These are phyloP conservation scores for Ogataea trehalophila DNA, from an alignment of 805 yeast species.

Conservation along the genomic window DNA sequence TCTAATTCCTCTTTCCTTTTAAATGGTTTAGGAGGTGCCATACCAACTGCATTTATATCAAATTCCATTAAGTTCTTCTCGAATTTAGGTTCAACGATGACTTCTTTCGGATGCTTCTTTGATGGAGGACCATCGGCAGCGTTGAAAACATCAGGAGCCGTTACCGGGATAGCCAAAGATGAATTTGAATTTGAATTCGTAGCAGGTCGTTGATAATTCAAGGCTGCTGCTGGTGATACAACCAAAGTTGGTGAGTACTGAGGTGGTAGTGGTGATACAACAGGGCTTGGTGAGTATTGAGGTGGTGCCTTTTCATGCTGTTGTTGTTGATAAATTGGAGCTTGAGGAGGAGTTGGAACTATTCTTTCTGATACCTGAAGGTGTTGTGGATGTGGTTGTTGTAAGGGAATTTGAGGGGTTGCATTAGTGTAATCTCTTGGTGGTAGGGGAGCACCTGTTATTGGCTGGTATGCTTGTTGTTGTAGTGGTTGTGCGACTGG, in stretches of 20 bases:
- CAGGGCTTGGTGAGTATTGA: not conserved
- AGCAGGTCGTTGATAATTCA: not conserved
- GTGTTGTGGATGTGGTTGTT: not conserved
- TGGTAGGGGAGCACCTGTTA: not conserved
- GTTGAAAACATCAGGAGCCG: not conserved
- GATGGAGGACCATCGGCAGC: constrained; percentile 1
- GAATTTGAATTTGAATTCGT: constrained; percentile 1
- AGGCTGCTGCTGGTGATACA: not conserved
- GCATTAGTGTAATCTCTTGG: not conserved
- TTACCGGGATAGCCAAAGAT: constrained; percentile 9
- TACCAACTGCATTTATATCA: constrained; percentile 36
- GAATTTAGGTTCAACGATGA: constrained; percentile 25
- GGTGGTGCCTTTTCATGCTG: not conserved
- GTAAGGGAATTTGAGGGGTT: not conserved
- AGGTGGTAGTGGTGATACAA: not conserved
- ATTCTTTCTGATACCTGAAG: not conserved
- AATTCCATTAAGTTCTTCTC: constrained; percentile 29
- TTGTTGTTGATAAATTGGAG: not conserved
- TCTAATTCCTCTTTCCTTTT: constrained; percentile 21
- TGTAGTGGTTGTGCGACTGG: not conserved
- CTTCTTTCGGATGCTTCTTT: constrained; percentile 15
- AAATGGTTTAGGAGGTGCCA: constrained; percentile 43
- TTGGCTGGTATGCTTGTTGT: constrained; percentile 1
- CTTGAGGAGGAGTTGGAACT: not conserved
- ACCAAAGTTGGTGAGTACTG: not conserved